Evolutionary conservation across 352 stramenopile genomes (phyloP), one percentile per base, ranked within the genome.

Genomic region (Phytopythium kandeliae): DNA sequence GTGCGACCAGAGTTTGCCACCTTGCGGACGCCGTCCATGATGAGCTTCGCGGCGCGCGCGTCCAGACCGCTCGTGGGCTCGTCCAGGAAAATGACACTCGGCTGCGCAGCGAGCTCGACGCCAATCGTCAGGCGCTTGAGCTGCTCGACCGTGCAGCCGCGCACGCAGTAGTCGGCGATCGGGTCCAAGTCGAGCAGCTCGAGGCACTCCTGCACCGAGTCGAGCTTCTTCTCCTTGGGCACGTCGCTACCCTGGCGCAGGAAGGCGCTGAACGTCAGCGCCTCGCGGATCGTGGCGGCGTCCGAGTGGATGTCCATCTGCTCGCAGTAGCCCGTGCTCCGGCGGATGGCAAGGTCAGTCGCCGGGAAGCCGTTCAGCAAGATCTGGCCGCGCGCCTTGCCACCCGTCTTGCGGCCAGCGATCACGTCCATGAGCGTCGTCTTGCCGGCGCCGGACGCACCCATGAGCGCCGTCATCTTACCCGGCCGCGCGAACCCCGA

Each of bases 391-490:
- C 54, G 60, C 33, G 72, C 62, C 13, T 68, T 72, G 26, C 91
- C 90, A 30, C 71, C 75, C 19, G 71, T 90, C 62, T 97, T 98
- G 42, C 89, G 67, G 25, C 90, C 61, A 0, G 88, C 81, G 47
- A 97, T 86, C 2, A 97, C 86, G 70, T 97, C 87, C 55, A 95
- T 84, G 7, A 97, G 69, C 10, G 89, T 97, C 25, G 67, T 85
- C 47, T 74, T 90, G 1, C 90, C 88, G 30, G 83, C 77, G 36
- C 81, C 79, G 4, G 62, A 69, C 0, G 70, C 55, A 16, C 78
- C 78, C 69, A 87, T 86, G 15, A 89, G 54, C 6, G 77, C 74
- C n/a, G 68, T 74, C 54, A 89, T 80, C 37, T 52, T 68, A 3
- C 78, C 77, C 3, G 77, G 77, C 2, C 60, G 22, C 1, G 69